phyloP scores from a whole-genome alignment of 768 basidiomycete species.

The Naematelia aurantialba region DNA sequence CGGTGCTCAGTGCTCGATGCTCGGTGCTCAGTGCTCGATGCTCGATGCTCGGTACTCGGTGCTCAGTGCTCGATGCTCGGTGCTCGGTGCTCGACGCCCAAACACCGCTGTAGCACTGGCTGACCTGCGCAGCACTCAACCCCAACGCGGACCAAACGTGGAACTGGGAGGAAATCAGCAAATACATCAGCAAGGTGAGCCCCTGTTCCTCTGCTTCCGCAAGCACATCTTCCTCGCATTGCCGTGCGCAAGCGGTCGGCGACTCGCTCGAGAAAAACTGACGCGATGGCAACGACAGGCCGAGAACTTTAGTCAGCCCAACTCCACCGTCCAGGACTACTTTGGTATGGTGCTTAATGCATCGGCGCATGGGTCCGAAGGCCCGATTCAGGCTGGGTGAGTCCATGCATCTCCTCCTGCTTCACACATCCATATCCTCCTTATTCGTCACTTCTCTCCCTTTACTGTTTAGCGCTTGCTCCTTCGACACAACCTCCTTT shows the following conservation, averaged over 20 bases:
- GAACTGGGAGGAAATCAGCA: constrained; percentile 42
- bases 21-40: too few species aligned
- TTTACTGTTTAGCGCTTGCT: neutral
- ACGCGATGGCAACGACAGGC: too few species aligned
- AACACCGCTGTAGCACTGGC: neutral
- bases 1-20: too few species aligned
- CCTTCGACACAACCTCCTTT: constrained; percentile 5
- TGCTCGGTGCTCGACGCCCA: too few species aligned
- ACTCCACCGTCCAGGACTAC: constrained; percentile 49
- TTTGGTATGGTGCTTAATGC: constrained; percentile 56
- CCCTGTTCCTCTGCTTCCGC: neutral
- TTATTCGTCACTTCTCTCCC: neutral
- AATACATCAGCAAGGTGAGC: constrained; percentile 48
- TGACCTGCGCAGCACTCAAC: constrained; percentile 48
- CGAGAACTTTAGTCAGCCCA: constrained; percentile 61
- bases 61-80: too few species aligned
- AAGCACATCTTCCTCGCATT: neutral
- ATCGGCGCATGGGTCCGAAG: constrained; percentile 57
- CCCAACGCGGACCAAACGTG: constrained; percentile 37
- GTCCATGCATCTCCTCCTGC: neutral
- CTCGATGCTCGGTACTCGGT: too few species aligned
- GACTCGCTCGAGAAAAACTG: too few species aligned
- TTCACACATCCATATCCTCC: neutral
- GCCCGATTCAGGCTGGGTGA: constrained; percentile 59
- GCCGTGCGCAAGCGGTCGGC: neutral